Evolutionary conservation across 345 rosid species (phyloP).

Genomic region (Gynandropsis gynandra): DNA sequence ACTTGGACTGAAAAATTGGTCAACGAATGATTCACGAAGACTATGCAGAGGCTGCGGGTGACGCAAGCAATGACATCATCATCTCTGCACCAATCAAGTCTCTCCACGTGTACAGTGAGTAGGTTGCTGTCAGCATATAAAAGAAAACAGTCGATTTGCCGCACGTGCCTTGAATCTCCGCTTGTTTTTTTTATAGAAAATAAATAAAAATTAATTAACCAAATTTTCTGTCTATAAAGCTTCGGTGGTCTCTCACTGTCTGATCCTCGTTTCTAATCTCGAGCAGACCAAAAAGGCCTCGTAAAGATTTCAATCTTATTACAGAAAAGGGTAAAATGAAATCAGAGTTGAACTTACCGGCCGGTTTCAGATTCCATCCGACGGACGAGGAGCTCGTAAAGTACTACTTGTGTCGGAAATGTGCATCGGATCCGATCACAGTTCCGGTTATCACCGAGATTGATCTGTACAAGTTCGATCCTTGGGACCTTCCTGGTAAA

Average conservation of each 20-base stretch:
- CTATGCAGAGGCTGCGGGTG: slow-evolving; percentile 9
- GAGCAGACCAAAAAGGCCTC: background rate
- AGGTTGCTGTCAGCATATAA: slow-evolving; percentile 26
- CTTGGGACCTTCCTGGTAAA: slow-evolving; percentile 93
- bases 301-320: background rate
- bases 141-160: slow-evolving; percentile 15
- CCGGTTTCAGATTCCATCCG: slow-evolving; percentile 94
- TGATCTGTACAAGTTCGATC: slow-evolving; percentile 78
- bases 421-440: slow-evolving; percentile 41
- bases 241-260: slow-evolving; percentile 8
- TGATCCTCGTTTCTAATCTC: slow-evolving; percentile 16
- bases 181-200: slow-evolving; percentile 15
- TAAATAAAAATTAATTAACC: slow-evolving; percentile 19
- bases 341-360: slow-evolving; percentile 54
- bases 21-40: background rate
- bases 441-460: slow-evolving; percentile 78
- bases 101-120: slow-evolving; percentile 8
- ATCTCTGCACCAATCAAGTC: background rate
- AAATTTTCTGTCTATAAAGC: slow-evolving; percentile 17
- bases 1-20: background rate
- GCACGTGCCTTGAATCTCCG: slow-evolving; percentile 19
- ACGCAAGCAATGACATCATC: slow-evolving; percentile 34
- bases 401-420: slow-evolving; percentile 64
- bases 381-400: slow-evolving; percentile 87
- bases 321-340: slow-evolving; percentile 24